Evolutionary conservation across 176 grass and related monocot genomes (phyloP), one percentile per base, ranked within the genome.

Genomic region (Melocanna baccifera): DNA sequence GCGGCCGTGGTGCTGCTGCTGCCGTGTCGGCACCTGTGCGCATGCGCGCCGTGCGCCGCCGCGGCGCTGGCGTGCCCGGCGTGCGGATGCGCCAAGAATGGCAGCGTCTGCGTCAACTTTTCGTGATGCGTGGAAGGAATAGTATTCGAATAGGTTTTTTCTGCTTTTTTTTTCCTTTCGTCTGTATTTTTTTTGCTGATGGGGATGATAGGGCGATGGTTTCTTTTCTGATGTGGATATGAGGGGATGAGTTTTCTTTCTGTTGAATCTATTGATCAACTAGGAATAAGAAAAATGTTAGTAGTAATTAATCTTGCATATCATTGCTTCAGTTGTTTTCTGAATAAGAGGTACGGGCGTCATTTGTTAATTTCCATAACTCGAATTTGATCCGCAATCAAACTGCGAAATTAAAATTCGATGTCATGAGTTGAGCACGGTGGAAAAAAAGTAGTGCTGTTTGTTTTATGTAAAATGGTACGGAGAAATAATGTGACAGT

Each of bases 1-100:
- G 80, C 56, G 40, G 86, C 91, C 7, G 86, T 73, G 5, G 93
- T 92, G 75, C 84, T 98, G 18, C 23, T 98, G 16, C 86, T 98
- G 71, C 96, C 96, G 42, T 95, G 96, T 72, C 82, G 91, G 32
- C 96, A 98, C 81, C 87, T 98, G 23, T 90, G 88, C 78, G 84
- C 85, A 62, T 94, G 96, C 87, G 73, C 67, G 58, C 30, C 91
- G 48, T 98, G 96, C 80, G 96, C 70, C 1, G 77, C 62, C 20
- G 68, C 62, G 51, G 83, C 83, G 23, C n/a, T 22, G 36, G 70
- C 89, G 39, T 98, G 96, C 83, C 93, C 91, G 28, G 64, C 72
- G 46, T 98, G 95, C 77, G 88, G 90, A 20, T 83, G 72, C 75
- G 58, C 66, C 71, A 92, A 91, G 61, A 92, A 78, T 9, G 91